Base-by-base conservation (phyloP, 2,329 filamentous ascomycete genomes). In the Penicillium sp. region DNA sequence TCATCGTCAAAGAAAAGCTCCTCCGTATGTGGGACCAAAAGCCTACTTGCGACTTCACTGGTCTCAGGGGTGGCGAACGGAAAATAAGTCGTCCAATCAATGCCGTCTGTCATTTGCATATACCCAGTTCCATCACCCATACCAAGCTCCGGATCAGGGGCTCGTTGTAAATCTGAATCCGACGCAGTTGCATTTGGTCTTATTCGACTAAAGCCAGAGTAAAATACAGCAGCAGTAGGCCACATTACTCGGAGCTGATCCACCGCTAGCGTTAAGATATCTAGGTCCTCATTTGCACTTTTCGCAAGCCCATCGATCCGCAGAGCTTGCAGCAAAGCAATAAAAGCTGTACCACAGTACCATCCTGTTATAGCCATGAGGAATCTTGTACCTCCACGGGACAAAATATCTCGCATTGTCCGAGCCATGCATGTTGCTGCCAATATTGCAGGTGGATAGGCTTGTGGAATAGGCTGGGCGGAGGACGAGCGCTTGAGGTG, bases 321-420 rank as follows among this genome's bases (percentile, higher is more conserved):
- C n/a, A 66, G 64, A 2, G 74, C 75, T 40, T 78, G 74, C 0
- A 78, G 55, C 0, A 79, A 60, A 0, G 76, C 72, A 13, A 78
- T 70, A 21, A 78, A 74, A 0, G 76, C 75, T 1, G 73, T 75
- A 0, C 71, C 71, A n/a, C 67, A 66, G 43, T 79, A 76, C 76
- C 76, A 79, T 33, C 74, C 75, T 0, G 73, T 73, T 8, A 78
- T 77, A 1, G 73, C 74, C 68, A 75, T 76, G 1, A 79, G 67
- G 39, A 77, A 79, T 1, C 75, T 61, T 0, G 71, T 68, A 26
- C 73, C 68, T 0, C 76, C 76, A 0, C 76, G 68, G 1, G 69
- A 67, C 0, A 79, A 54, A 2, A 75, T 69, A 31, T 78, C 75
- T 28, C 71, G 58, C 7, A 78, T 63, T 26, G 76, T 74, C 5